Percentiles rank a stretch among this genome's conserved stretches.
Evolutionary conservation across 164 flowering plant species (phyloP).

Genomic region (Berberis thunbergii): DNA sequence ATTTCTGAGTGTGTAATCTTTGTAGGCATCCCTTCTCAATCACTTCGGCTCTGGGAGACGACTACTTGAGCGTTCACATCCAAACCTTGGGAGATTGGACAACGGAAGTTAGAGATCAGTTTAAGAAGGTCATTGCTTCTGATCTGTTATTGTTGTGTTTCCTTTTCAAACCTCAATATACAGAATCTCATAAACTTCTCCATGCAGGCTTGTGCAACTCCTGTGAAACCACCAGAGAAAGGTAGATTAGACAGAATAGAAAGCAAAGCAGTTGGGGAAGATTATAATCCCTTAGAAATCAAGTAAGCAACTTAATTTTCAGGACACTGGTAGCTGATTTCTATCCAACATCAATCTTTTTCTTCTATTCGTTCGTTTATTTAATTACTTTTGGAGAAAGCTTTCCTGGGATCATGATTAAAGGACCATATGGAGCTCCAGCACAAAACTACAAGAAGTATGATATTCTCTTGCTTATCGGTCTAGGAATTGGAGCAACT

Average conservation of each 20-base stretch:
- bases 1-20: no score
- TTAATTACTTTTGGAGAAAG: conserved; percentile 17
- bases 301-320: conserved; percentile 14
- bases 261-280: conserved; percentile 38
- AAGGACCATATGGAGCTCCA: no score
- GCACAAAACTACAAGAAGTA: no score
- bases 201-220: conserved; percentile 42
- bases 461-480: conserved; percentile 47
- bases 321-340: no score
- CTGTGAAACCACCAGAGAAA: conserved; percentile 17
- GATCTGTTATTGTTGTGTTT: conserved; percentile 3
- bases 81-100: conserved; percentile 34
- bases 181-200: no score
- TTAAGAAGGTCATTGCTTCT: conserved; percentile 54
- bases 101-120: conserved; percentile 41
- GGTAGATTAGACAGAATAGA: conserved; percentile 54
- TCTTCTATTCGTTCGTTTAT: neutral
- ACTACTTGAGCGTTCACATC: no score
- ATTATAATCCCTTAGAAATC: conserved; percentile 19
- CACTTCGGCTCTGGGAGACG: no score
- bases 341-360: neutral
- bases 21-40: conserved; percentile 44
- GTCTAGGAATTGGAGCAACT: conserved; percentile 99
- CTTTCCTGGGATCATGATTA: conserved; percentile 64
- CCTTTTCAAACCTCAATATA: conserved; percentile 4